Base-by-base conservation (phyloP, 2,329 filamentous ascomycete genomes). In the Fusarium guadeloupense region DNA sequence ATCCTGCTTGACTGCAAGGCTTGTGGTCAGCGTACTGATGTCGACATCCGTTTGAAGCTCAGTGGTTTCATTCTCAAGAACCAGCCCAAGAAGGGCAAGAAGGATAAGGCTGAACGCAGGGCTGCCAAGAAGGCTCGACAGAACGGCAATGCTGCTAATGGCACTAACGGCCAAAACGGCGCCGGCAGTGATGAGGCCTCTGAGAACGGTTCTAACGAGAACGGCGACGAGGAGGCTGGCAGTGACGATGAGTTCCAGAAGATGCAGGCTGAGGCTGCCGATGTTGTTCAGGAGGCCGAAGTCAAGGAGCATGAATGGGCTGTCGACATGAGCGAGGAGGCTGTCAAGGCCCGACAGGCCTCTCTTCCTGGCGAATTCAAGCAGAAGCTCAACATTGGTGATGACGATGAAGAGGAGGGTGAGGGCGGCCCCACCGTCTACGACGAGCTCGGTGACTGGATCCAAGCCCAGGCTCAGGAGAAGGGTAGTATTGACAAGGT, bases 1-100 rank as follows among this genome's bases (percentile, higher is more conserved):
- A 98, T 99, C 77, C 80, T 92, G 62, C 88, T 98, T 68, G 95
- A 99, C 81, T 99, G 95, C 89, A 99, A 99, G 83, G 95, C 95
- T 62, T 99, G 95, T 75, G 95, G 95, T 75, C 91, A 96, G 79
- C 93, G 92, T 73, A 90, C 90, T 67, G 89, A 95, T 63, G 94
- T 97, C 51, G 94, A 98, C 72, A 84, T 93, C 67, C 92, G 93
- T 74, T 88, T 96, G 77, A 99, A 99, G 85, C 89, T 99, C 67
- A 96, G 91, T 78, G 91, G 92, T 62, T 99, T 97, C 83, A 97
- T 99, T 76, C 81, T 98, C 76, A 98, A 98, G 86, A 96, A 95
- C 76, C 89, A 92, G 77, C 89, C 92, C 70, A 88, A 87, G 80
- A 96, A 96, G 83, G 92, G 92, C 78, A 97, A 97, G 86, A 97